Conservation (phyloP, 176 grass and related monocot genomes). For the Carex pumila region DNA sequence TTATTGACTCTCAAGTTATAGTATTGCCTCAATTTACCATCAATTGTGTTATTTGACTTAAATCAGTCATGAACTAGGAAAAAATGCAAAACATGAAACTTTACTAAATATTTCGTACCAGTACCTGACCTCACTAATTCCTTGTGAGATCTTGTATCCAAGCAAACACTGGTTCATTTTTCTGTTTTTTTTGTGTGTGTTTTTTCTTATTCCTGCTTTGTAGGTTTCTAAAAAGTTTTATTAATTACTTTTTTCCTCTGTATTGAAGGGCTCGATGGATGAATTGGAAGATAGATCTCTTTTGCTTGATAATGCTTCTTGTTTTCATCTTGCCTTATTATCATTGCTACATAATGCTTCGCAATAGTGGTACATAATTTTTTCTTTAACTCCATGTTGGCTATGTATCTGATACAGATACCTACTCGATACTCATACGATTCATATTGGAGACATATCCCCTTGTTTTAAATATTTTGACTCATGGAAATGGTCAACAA, state of each 20-base stretch:
- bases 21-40: not conserved
- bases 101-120: not conserved
- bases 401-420: not conserved
- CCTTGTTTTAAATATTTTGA: not conserved
- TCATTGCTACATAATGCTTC: constrained; percentile 90
- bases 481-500: not conserved
- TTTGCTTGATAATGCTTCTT: constrained; percentile 90
- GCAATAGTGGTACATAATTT: constrained; percentile 54
- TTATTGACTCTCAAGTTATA: not conserved
- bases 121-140: not conserved
- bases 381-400: not conserved
- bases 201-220: not conserved
- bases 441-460: not conserved
- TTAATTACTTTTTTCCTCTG: not conserved
- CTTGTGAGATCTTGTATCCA: not conserved
- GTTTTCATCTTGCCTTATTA: constrained; percentile 92
- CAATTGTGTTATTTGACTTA: not conserved
- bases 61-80: not conserved
- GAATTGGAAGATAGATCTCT: constrained; percentile 97
- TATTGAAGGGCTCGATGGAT: constrained; percentile 67
- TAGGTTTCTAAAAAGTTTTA: not conserved
- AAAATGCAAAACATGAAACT: not conserved
- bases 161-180: not conserved
- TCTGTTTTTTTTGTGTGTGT: not conserved
- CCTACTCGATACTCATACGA: not conserved